Evolutionary conservation across 805 yeast species (phyloP).

Genomic region (Nakazawaea populi): DNA sequence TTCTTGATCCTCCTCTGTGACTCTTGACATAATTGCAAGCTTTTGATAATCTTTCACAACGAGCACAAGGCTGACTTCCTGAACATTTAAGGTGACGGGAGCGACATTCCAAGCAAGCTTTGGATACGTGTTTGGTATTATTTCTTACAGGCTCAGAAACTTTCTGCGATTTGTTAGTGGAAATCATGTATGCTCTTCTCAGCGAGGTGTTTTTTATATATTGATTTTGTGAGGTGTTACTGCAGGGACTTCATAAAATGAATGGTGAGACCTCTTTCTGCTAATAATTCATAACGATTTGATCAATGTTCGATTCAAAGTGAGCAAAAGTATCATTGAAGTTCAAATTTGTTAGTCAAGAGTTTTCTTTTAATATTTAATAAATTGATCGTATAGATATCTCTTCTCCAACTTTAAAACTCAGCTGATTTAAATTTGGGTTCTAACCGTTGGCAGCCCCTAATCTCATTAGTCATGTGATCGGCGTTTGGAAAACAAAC

Average conservation of each 20-base stretch:
- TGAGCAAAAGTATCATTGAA: too few relatives aligned
- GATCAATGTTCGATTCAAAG: too few relatives aligned
- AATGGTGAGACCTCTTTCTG: neutral
- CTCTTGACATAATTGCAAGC: slow-evolving; percentile 45
- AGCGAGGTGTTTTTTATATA: neutral
- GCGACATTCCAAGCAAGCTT: slow-evolving; percentile 49
- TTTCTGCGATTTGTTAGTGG: neutral
- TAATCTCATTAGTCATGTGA: neutral
- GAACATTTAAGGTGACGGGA: slow-evolving; percentile 46
- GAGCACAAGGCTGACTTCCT: slow-evolving; percentile 40
- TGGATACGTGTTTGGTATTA: slow-evolving; percentile 33
- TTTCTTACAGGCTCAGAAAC: slow-evolving; percentile 1
- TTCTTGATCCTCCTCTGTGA: slow-evolving; percentile 48
- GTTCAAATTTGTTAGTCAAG: too few relatives aligned
- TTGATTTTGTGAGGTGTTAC: neutral
- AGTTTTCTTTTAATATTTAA: neutral
- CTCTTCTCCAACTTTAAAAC: neutral
- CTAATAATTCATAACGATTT: too few relatives aligned
- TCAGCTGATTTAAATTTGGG: neutral
- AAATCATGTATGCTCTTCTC: neutral
- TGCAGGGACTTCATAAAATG: neutral
- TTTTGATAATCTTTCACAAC: slow-evolving; percentile 30
- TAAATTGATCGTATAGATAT: neutral
- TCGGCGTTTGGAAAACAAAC: neutral
- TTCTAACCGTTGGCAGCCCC: neutral